Evolutionary conservation across 169 alveolate species (phyloP).

Genomic region (Eimeria zaria): DNA sequence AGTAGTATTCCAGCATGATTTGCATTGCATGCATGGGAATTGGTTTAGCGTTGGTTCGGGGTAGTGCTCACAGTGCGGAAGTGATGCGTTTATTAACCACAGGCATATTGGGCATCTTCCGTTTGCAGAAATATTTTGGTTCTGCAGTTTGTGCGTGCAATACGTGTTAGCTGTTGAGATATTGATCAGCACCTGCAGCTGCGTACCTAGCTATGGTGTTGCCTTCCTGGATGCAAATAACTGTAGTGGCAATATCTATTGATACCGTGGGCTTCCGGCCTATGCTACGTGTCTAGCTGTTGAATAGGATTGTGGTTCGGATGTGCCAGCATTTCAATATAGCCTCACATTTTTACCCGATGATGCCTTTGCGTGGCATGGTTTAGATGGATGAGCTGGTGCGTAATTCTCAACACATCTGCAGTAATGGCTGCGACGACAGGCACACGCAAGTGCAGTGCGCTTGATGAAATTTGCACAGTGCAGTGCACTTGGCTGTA

Average conservation of each 20-base stretch:
- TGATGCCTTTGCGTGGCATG: neutral
- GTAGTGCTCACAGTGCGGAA: neutral
- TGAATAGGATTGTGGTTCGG: neutral
- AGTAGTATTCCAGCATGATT: too few relatives aligned
- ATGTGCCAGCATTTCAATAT: neutral
- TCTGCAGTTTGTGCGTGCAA: neutral
- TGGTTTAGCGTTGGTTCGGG: neutral
- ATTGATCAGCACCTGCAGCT: neutral
- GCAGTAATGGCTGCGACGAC: neutral
- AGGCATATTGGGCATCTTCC: neutral
- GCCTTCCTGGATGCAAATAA: neutral
- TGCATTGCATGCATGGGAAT: too few relatives aligned
- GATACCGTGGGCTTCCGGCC: neutral
- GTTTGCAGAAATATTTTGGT: neutral
- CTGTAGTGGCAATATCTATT: neutral
- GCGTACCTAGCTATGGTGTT: neutral
- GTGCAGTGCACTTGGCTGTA: neutral
- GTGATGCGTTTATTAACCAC: too few relatives aligned
- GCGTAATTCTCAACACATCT: neutral
- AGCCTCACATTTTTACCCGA: neutral
- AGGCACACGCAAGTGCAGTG: neutral
- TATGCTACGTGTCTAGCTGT: neutral
- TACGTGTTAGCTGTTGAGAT: neutral
- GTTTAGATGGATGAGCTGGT: neutral
- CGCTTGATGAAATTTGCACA: neutral